A percentile compares a stretch with the other conserved stretches of the same genome.
phyloP scores from a whole-genome alignment of 2,329 filamentous ascomycete species.

The Fusarium scirpi region DNA sequence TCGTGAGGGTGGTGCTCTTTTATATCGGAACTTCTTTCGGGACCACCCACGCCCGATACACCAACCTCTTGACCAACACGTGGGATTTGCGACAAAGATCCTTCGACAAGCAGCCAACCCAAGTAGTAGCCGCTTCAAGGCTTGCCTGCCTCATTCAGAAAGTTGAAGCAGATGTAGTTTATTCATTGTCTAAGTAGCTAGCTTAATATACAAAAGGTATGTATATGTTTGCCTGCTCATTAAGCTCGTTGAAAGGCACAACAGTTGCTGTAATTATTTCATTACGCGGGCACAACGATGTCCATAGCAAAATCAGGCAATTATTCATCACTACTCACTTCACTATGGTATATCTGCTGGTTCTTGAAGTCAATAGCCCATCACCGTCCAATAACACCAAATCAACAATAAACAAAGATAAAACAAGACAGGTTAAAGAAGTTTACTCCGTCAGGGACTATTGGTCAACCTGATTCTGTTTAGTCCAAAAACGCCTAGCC shows the following conservation, averaged over 20 bases:
- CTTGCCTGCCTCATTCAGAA: not conserved
- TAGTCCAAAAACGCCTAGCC: slow-evolving; percentile 33
- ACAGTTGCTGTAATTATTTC: not conserved
- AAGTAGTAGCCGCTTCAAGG: not conserved
- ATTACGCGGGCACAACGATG: not conserved
- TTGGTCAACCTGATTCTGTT: slow-evolving; percentile 20
- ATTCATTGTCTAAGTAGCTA: not conserved
- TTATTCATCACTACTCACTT: slow-evolving; percentile 17
- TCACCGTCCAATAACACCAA: slow-evolving; percentile 25
- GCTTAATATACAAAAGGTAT: not conserved
- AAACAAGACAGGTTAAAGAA: slow-evolving; percentile 6
- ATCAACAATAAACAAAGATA: slow-evolving; percentile 8
- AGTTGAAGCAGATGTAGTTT: not conserved
- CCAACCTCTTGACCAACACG: slow-evolving; percentile 6
- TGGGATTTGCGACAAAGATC: not conserved
- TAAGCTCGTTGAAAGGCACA: not conserved
- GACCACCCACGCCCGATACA: slow-evolving; percentile 9
- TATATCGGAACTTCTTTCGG: slow-evolving; percentile 13
- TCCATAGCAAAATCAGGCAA: not conserved
- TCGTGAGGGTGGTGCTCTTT: not conserved
- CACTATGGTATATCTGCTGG: slow-evolving; percentile 21
- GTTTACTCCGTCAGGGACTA: slow-evolving; percentile 16
- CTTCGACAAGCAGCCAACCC: not conserved
- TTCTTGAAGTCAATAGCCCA: not conserved
- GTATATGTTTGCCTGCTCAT: not conserved